Percentiles rank a stretch among this genome's conserved stretches.
These are phyloP conservation scores for Maudiozyma serrabonitensis DNA, from an alignment of 805 yeast species.

Conservation along the genomic window DNA sequence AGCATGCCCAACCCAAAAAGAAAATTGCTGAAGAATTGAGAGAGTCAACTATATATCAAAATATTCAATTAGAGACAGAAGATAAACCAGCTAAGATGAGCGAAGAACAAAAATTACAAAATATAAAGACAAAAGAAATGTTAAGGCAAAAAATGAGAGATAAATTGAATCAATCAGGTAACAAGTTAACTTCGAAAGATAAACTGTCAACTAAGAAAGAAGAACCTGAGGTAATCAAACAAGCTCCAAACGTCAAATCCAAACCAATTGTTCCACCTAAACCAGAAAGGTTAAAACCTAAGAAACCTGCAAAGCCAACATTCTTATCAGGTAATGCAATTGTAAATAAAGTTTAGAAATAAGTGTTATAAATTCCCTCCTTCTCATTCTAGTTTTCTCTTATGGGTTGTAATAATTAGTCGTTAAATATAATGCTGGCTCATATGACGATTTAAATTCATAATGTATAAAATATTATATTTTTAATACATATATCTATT, in stretches of 20 bases:
- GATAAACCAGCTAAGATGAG: not conserved
- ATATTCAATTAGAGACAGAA: not conserved
- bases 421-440: not conserved
- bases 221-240: not conserved
- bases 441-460: not conserved
- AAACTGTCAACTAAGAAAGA: not conserved
- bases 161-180: conserved; percentile 30
- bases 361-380: conserved; percentile 10
- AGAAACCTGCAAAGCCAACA: conserved; percentile 41
- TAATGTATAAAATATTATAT: too few relatives aligned
- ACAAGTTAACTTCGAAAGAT: not conserved
- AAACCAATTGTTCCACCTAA: conserved; percentile 46
- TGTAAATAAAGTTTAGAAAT: not conserved
- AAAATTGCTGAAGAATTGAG: not conserved
- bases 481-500: too few relatives aligned
- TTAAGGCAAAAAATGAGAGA: conserved; percentile 31
- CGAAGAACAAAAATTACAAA: not conserved
- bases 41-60: not conserved
- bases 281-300: conserved; percentile 33
- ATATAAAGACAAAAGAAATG: conserved; percentile 3
- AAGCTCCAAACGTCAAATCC: conserved; percentile 6
- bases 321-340: conserved; percentile 28
- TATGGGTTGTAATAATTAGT: not conserved
- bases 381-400: conserved; percentile 5
- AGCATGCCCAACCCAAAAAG: not conserved